Conservation (phyloP, 257 asterid genomes). For the Knoxia roxburghii region DNA sequence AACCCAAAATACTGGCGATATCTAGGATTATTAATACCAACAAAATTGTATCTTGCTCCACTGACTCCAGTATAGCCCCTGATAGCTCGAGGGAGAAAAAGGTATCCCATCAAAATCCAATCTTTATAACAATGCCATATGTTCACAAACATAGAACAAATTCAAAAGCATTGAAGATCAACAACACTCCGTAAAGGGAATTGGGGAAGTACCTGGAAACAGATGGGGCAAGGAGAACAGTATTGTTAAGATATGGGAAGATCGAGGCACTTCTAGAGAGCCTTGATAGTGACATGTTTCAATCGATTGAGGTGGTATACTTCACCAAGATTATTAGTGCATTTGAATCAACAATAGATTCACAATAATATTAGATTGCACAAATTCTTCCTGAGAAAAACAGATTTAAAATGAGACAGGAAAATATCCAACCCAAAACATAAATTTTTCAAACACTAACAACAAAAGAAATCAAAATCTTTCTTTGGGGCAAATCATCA, state of each 20-base stretch:
- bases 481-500: too few species aligned
- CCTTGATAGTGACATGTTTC: constrained; percentile 51
- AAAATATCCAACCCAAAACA: too few species aligned
- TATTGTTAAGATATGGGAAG: constrained; percentile 22
- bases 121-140: background rate
- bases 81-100: background rate
- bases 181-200: background rate
- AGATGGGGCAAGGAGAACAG: constrained; percentile 24
- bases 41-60: constrained; percentile 24
- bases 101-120: background rate
- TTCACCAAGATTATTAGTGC: constrained; percentile 14
- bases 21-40: constrained; percentile 20
- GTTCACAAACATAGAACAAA: background rate
- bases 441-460: too few species aligned
- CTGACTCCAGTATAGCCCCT: constrained; percentile 16
- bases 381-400: too few species aligned
- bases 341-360: constrained; percentile 25
- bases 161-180: background rate
- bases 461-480: too few species aligned
- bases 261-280: constrained; percentile 36
- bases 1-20: constrained; percentile 27
- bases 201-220: constrained; percentile 37
- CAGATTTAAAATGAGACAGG: too few species aligned
- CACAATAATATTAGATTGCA: background rate
- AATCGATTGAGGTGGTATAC: background rate